Conservation (phyloP, 2,329 filamentous ascomycete genomes). For the Bipolaris sorokiniana region DNA sequence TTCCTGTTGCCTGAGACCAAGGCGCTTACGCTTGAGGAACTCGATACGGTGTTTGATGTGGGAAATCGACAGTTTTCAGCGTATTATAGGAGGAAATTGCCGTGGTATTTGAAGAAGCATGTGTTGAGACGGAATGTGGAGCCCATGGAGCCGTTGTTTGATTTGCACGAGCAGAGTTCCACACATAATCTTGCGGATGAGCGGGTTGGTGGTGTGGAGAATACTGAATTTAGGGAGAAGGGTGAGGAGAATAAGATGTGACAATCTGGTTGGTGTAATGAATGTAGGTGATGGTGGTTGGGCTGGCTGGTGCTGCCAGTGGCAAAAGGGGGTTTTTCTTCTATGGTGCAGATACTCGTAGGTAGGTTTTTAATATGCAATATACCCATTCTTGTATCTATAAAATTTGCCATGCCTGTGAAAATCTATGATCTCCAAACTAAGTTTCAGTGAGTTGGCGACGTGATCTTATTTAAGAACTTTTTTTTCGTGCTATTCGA, state of each 20-base stretch:
- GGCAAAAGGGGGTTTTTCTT: neutral
- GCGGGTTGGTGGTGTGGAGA: conserved; percentile 6
- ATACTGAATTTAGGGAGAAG: conserved; percentile 14
- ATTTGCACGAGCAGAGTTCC: conserved; percentile 25
- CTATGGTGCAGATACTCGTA: neutral
- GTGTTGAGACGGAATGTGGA: conserved; percentile 38
- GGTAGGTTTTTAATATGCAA: neutral
- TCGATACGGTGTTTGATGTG: conserved; percentile 42
- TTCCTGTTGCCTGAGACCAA: conserved; percentile 43
- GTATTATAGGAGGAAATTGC: conserved; percentile 40
- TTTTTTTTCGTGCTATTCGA: no score
- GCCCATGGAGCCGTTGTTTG: conserved; percentile 35
- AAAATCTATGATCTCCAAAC: no score
- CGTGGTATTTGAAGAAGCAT: conserved; percentile 48
- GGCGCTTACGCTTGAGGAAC: conserved; percentile 37
- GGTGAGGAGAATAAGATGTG: neutral
- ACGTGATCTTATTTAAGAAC: no score
- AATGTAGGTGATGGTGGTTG: neutral
- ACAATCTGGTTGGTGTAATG: neutral
- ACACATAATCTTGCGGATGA: neutral
- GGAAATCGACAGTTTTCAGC: conserved; percentile 31
- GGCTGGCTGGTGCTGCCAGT: no score
- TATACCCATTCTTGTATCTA: no score
- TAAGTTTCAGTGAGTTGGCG: no score
- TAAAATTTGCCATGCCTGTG: no score